Evolutionary conservation across 2,329 filamentous ascomycete genomes (phyloP), one percentile per base, ranked within the genome.

Genomic region (Plenodomus biglobosus): DNA sequence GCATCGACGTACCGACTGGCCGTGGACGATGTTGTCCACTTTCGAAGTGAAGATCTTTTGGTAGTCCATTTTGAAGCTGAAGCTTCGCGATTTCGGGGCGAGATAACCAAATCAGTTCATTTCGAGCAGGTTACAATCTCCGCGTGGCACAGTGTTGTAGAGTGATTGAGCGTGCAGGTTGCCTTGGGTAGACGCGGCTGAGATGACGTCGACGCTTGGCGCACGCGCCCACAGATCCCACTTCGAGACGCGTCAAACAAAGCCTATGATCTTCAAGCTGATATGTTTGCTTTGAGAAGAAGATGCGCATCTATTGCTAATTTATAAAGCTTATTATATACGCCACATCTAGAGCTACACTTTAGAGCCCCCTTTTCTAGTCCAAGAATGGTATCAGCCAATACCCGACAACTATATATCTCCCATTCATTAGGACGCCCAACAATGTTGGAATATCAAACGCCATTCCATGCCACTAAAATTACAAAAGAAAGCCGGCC

Each of bases 1-100:
- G 19, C 13, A 35, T 32, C 20, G 19, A 55, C 59, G 42, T 56
- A 64, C 61, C 46, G 57, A 58, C 35, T 49, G 46, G 21, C 49
- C 50, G 41, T 47, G 46, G 22, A 45, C 48, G n/a, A 50, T 53
- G 37, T 40, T 49, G 39, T 56, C 48, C 44, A 47, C 48, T 27
- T 46, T 55, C 34, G 35, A 8, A 16, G 16, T 20, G 35, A 37
- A 18, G 35, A 37, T 37, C 35, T 37, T 18, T 37, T 37, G 35
- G 19, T 18, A 37, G 6, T 37, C 35, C 35, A 37, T 37, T 37
- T 20, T 18, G 35, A 37, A 37, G 35, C 35, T 5, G 5, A 4
- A 37, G 35, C 35, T 37, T 32, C 27, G 35, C 19, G 35, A 18
- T 37, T 17, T 3, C 19, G 19, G 35, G 19, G 8, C 3, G 6